Percentiles rank a stretch among this genome's conserved stretches.
Evolutionary conservation across 768 basidiomycete genomes (phyloP).

Genomic region (Auriscalpium vulgare): DNA sequence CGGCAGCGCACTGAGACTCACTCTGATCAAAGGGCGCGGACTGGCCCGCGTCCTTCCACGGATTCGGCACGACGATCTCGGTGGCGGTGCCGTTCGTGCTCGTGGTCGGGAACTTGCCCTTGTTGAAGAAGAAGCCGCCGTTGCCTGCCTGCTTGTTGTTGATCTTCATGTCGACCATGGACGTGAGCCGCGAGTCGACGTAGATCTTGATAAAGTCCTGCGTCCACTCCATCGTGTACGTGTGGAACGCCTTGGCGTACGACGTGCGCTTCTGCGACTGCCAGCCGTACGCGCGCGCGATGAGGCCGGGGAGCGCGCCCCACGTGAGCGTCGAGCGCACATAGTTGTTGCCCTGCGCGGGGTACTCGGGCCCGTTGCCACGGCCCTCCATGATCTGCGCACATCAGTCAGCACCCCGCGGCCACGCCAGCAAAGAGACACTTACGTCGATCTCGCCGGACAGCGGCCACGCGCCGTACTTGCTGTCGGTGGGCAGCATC

Average conservation of each 20-base stretch:
- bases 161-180: slow-evolving; percentile 44
- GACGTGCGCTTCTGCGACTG: slow-evolving; percentile 35
- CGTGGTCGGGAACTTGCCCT: slow-evolving; percentile 43
- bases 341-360: slow-evolving; percentile 36
- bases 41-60: slow-evolving; percentile 39
- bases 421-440: slow-evolving; percentile 3
- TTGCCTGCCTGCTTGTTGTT: slow-evolving; percentile 23
- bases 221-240: slow-evolving; percentile 55
- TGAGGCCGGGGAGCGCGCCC: slow-evolving; percentile 42
- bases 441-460: slow-evolving; percentile 54
- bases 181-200: slow-evolving; percentile 43
- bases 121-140: slow-evolving; percentile 42
- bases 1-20: slow-evolving; percentile 20
- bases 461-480: slow-evolving; percentile 45
- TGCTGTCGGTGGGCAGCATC: slow-evolving; percentile 38
- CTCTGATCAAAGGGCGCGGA: slow-evolving; percentile 51
- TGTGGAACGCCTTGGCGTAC: slow-evolving; percentile 43
- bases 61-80: slow-evolving; percentile 36
- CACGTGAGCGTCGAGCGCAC: slow-evolving; percentile 59
- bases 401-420: too few species aligned
- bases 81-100: slow-evolving; percentile 33
- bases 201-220: slow-evolving; percentile 45
- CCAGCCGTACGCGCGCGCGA: slow-evolving; percentile 37
- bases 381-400: slow-evolving; percentile 45
- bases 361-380: slow-evolving; percentile 37